A percentile compares a stretch with the other conserved stretches of the same genome.
These are phyloP conservation scores for Phytophthora cactorum DNA, from an alignment of 352 stramenopile genomes.

Conservation along the genomic window DNA sequence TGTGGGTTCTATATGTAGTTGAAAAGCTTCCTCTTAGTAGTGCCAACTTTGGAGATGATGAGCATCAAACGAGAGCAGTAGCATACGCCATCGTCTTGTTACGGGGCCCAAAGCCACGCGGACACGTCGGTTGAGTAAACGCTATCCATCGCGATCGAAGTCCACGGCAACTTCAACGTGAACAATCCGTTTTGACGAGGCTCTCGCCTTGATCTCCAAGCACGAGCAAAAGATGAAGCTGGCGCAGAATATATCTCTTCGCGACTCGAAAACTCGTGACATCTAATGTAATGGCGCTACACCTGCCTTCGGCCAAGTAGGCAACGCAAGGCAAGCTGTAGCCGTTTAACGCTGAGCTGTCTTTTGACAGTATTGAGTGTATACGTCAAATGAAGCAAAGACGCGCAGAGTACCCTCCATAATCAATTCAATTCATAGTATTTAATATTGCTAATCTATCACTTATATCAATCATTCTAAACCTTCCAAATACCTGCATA, in stretches of 20 bases:
- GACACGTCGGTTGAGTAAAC: conserved; percentile 26
- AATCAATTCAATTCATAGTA: background rate
- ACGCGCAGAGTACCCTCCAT: background rate
- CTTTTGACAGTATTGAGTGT: too few relatives aligned
- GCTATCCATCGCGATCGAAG: conserved; percentile 6
- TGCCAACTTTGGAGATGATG: too few relatives aligned
- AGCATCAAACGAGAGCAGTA: too few relatives aligned
- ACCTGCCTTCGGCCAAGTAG: background rate
- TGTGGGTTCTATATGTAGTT: too few relatives aligned
- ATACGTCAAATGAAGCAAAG: conserved; percentile 1
- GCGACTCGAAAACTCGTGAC: background rate
- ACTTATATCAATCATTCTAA: background rate
- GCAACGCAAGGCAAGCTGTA: background rate
- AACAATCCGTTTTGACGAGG: conserved; percentile 9
- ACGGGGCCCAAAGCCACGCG: conserved; percentile 9
- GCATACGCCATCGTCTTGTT: too few relatives aligned
- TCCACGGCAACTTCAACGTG: conserved; percentile 19
- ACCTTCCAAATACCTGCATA: background rate
- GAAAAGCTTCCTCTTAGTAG: too few relatives aligned
- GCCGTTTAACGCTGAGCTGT: background rate
- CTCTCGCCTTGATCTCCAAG: background rate
- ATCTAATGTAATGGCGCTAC: background rate
- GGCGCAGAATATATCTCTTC: too few relatives aligned
- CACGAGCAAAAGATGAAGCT: too few relatives aligned
- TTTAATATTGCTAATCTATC: background rate